Evolutionary conservation across 2,329 filamentous ascomycete genomes (phyloP).

Genomic region (Exophiala calicioides): DNA sequence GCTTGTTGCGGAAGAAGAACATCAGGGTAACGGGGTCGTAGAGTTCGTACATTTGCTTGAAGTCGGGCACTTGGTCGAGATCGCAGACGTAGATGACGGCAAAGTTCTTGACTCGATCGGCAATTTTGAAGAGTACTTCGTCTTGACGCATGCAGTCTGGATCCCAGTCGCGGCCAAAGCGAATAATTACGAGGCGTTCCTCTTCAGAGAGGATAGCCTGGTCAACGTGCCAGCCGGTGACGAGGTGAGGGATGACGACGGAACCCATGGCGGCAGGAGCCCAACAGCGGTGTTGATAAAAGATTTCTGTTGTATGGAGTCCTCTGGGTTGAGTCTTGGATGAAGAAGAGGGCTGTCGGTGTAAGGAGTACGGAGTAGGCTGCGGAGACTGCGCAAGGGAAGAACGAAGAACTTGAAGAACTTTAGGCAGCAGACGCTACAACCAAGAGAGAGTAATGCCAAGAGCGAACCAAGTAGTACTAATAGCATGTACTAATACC

Average conservation of each 20-base stretch:
- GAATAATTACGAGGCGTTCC: conserved; percentile 88
- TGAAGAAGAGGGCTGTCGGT: neutral
- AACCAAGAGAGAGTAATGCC: no score
- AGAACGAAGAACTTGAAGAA: no score
- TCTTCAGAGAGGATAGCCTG: conserved; percentile 91
- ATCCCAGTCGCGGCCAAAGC: conserved; percentile 84
- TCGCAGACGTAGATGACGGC: conserved; percentile 93
- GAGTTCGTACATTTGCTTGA: conserved; percentile 92
- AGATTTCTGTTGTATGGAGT: neutral
- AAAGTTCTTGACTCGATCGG: conserved; percentile 91
- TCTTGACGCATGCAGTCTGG: conserved; percentile 72
- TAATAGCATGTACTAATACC: no score
- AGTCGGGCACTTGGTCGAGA: conserved; percentile 85
- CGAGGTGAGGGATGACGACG: conserved; percentile 72
- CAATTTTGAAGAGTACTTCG: conserved; percentile 92
- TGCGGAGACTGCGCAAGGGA: no score
- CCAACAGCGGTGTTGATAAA: neutral
- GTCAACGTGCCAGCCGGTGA: conserved; percentile 96
- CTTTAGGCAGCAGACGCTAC: no score
- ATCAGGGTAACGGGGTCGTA: conserved; percentile 94
- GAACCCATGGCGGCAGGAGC: conserved; percentile 27
- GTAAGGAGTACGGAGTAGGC: no score
- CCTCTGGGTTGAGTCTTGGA: neutral
- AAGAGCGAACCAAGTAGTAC: no score
- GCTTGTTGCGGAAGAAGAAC: conserved; percentile 96